Evolutionary conservation across 805 yeast genomes (phyloP).

Genomic region (Wickerhamomyces tratensis): DNA sequence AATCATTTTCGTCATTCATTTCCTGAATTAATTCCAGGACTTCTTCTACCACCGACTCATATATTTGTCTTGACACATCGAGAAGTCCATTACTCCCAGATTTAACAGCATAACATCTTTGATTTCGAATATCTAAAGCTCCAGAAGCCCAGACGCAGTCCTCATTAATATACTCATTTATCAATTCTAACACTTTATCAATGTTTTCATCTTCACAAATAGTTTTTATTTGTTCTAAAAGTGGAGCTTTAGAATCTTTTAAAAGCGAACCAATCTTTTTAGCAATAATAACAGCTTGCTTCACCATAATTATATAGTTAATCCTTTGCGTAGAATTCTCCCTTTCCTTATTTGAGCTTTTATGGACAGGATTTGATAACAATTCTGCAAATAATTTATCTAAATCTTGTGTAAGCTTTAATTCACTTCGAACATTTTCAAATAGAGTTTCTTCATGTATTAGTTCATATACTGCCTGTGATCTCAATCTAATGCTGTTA

Average conservation of each 20-base stretch:
- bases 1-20: constrained; percentile 14
- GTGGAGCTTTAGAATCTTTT: constrained; percentile 2
- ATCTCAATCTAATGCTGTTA: constrained; percentile 24
- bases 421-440: constrained; percentile 9
- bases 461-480: constrained; percentile 28
- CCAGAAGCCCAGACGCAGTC: constrained; percentile 32
- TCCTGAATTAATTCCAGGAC: constrained; percentile 18
- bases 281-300: constrained; percentile 22
- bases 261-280: constrained; percentile 9
- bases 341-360: neutral
- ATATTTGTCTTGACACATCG: constrained; percentile 33
- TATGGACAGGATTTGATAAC: constrained; percentile 11
- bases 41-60: constrained; percentile 27
- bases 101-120: constrained; percentile 33
- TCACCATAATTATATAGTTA: constrained; percentile 30
- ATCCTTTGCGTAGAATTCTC: constrained; percentile 25
- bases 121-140: constrained; percentile 31
- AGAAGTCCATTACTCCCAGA: constrained; percentile 34
- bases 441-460: constrained; percentile 8
- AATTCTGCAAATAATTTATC: constrained; percentile 30
- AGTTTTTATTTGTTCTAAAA: constrained; percentile 20
- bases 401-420: constrained; percentile 27
- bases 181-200: constrained; percentile 11
- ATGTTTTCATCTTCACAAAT: constrained; percentile 20
- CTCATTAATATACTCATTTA: constrained; percentile 27